phyloP scores from a whole-genome alignment of 176 grass and related monocot genomes.

The Tuctoria greenei region DNA sequence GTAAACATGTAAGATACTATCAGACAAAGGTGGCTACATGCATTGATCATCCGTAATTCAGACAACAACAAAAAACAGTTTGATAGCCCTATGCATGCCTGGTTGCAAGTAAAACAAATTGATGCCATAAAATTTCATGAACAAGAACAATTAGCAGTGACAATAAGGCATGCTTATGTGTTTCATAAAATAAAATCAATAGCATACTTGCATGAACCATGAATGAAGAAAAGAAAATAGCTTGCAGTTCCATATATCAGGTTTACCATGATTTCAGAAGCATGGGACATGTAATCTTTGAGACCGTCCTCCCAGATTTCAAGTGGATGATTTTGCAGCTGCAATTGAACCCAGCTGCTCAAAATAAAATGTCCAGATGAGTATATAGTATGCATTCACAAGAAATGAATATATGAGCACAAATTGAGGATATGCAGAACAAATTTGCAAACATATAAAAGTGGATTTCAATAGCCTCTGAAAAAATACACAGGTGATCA shows the following conservation, averaged over 20 bases:
- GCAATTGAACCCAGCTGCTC: slow-evolving; percentile 82
- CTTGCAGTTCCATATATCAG: slow-evolving; percentile 2
- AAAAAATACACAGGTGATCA: background rate
- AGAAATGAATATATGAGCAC: background rate
- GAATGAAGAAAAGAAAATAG: background rate
- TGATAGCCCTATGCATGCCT: background rate
- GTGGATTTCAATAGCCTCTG: background rate
- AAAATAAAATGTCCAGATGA: slow-evolving; percentile 25
- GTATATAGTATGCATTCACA: background rate
- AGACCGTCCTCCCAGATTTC: slow-evolving; percentile 92
- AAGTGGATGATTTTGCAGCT: slow-evolving; percentile 75
- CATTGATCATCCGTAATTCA: background rate
- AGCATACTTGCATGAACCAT: background rate
- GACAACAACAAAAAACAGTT: background rate
- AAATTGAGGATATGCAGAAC: background rate
- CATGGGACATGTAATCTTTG: slow-evolving; percentile 75
- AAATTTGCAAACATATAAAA: slow-evolving; percentile 15
- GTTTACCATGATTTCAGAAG: slow-evolving; percentile 70
- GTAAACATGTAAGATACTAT: background rate
- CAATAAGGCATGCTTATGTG: background rate
- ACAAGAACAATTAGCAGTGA: background rate
- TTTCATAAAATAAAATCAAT: background rate
- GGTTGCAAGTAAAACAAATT: slow-evolving; percentile 1
- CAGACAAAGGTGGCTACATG: background rate
- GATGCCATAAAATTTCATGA: background rate